Evolutionary conservation across 208 protist species (phyloP), one percentile per base, ranked within the genome.

Genomic region (Balamuthia mandrillaris): DNA sequence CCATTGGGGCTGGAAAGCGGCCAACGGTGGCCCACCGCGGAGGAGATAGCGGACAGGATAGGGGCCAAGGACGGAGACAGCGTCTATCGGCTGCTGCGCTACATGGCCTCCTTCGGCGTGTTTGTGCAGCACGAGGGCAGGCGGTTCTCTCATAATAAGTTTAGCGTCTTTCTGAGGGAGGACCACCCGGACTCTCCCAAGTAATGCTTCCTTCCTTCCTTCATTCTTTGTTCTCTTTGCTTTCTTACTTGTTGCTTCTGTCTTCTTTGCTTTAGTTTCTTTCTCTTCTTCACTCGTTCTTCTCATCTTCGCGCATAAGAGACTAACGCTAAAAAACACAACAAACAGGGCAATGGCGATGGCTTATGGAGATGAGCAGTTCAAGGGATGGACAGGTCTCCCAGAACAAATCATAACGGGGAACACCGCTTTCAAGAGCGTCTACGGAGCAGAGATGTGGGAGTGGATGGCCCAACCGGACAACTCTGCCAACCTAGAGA

Each of bases 21-120:
- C 16, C 16, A 66, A 66, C 41, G 16, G 4, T 83, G 75, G 75
- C 75, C 75, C 1, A 31, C 75, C 0, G 54, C 49, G n/a, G 52
- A 83, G 75, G 33, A 21, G 3, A 14, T 83, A 16, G 75, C 75
- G 14, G 41, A 66, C 27, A 41, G 29, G 37, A 41, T 66, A 0
- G 75, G 54, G 3, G 75, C 75, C 3, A 66, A 61, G 56, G 41
- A 83, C 41, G 75, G 35, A 18, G 75, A 83, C 37, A 14, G 61
- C 52, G 52, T 83, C 10, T 83, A 83, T 27, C 49, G 75, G 29
- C 44, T 44, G 14, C 52, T 83, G 33, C 49, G 75, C 12, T 54
- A 68, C n/a, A 16, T 83, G 35, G 75, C 75, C 7, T 83, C 75
- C 6, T 29, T 51, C 37, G 75, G 75, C 54, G 75, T 83, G 24